Evolutionary conservation across 768 basidiomycete genomes (phyloP).

Genomic region (Phaeotremella fagi): DNA sequence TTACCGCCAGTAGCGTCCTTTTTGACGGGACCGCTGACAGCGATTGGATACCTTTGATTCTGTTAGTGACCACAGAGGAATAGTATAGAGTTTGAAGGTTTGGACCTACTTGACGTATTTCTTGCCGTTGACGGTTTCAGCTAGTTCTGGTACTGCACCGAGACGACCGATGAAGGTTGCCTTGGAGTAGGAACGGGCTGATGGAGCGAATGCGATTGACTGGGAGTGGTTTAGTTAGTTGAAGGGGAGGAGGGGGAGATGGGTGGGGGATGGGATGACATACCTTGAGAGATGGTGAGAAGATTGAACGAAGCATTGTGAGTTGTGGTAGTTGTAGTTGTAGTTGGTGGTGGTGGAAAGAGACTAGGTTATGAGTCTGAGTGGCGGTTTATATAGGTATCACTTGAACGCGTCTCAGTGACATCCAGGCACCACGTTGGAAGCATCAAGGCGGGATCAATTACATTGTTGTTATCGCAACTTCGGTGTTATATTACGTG

Average conservation of each 20-base stretch:
- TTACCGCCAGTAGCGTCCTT: constrained; percentile 18
- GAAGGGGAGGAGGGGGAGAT: not conserved
- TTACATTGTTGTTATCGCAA: no score
- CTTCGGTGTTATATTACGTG: no score
- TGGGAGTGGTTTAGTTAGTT: not conserved
- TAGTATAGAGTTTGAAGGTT: not conserved
- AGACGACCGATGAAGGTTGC: constrained; percentile 19
- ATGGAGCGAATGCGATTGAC: no score
- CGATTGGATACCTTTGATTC: constrained; percentile 10
- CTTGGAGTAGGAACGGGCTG: constrained; percentile 14
- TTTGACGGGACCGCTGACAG: constrained; percentile 13
- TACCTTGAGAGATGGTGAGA: constrained; percentile 11
- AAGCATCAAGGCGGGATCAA: no score
- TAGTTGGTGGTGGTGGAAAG: constrained; percentile 1
- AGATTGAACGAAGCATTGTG: constrained; percentile 13
- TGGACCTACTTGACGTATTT: constrained; percentile 14
- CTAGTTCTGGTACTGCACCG: constrained; percentile 17
- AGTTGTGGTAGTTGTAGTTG: not conserved
- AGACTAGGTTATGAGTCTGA: no score
- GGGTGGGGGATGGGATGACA: constrained; percentile 1
- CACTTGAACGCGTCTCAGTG: no score
- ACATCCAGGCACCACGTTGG: no score
- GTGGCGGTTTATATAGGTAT: no score
- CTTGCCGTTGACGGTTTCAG: constrained; percentile 6
- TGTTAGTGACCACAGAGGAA: not conserved